Evolutionary conservation across 177 flowering plant genomes (phyloP).

Genomic region (Vitis hybrid): DNA sequence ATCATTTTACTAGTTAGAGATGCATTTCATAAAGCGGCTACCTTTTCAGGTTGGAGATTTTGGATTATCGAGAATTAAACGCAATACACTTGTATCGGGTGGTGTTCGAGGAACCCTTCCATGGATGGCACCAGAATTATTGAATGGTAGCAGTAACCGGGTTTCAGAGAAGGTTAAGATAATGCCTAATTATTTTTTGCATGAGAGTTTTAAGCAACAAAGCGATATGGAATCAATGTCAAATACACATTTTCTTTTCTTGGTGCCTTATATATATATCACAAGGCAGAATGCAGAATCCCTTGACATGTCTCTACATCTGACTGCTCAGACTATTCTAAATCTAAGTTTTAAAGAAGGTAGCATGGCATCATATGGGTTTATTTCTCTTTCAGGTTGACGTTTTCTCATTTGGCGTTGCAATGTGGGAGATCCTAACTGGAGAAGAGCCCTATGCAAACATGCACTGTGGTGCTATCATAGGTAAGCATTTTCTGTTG

Average conservation of each 20-base stretch:
- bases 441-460: conserved; percentile 88
- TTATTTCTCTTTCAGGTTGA: conserved; percentile 57
- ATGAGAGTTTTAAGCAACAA: too few relatives aligned
- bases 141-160: conserved; percentile 69
- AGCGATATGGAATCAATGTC: too few relatives aligned
- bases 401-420: conserved; percentile 90
- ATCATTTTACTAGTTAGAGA: neutral
- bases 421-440: conserved; percentile 75
- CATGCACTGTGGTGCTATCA: conserved; percentile 87
- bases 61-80: conserved; percentile 87
- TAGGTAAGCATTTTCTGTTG: conserved; percentile 43
- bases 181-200: neutral
- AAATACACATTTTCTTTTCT: too few relatives aligned
- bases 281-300: too few relatives aligned
- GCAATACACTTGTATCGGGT: conserved; percentile 85
- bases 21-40: neutral
- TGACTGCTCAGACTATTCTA: too few relatives aligned
- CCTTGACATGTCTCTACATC: too few relatives aligned
- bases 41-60: conserved; percentile 80
- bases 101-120: conserved; percentile 97
- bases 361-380: neutral
- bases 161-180: conserved; percentile 83
- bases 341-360: neutral
- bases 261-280: too few relatives aligned
- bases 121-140: conserved; percentile 95